These are phyloP conservation scores for Podosphaera fusca DNA, from an alignment of 2,329 filamentous ascomycete genomes.

Conservation along the genomic window DNA sequence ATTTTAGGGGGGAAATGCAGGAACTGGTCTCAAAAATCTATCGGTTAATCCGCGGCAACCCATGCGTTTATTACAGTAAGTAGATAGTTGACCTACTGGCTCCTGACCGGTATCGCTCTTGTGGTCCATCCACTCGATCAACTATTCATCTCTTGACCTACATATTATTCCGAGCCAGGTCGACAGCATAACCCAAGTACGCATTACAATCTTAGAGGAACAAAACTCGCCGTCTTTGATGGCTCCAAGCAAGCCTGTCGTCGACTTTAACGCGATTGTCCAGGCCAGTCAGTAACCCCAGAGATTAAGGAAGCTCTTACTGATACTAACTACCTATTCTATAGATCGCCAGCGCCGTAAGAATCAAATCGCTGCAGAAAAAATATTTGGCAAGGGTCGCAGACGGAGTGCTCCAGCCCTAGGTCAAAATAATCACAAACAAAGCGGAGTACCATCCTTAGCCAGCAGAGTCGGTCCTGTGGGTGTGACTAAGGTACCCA, in stretches of 20 bases:
- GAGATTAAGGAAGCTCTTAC: not conserved
- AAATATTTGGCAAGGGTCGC: slow-evolving; percentile 40
- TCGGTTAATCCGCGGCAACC: too few species aligned
- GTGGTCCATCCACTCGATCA: not conserved
- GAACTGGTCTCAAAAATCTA: too few species aligned
- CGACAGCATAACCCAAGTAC: not conserved
- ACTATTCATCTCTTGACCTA: not conserved
- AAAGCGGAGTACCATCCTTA: slow-evolving; percentile 28
- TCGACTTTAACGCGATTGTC: slow-evolving; percentile 16
- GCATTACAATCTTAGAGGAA: slow-evolving; percentile 5
- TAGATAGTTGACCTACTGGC: not conserved
- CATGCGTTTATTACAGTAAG: too few species aligned
- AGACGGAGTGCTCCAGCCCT: slow-evolving; percentile 32
- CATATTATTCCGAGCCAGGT: not conserved
- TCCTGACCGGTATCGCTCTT: not conserved
- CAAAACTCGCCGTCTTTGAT: slow-evolving; percentile 8
- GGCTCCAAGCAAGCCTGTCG: slow-evolving; percentile 13
- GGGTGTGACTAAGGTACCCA: slow-evolving; percentile 44
- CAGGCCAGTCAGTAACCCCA: slow-evolving; percentile 10
- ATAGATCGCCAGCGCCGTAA: slow-evolving; percentile 40
- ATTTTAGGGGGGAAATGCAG: too few species aligned
- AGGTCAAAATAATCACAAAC: slow-evolving; percentile 21
- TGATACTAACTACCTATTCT: slow-evolving; percentile 4
- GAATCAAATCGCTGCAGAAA: slow-evolving; percentile 46
- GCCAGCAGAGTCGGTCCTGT: slow-evolving; percentile 34